A percentile compares a stretch with the other conserved stretches of the same genome.
Conservation (phyloP, 441 rosid species). For the Syzygium syzygioides region DNA sequence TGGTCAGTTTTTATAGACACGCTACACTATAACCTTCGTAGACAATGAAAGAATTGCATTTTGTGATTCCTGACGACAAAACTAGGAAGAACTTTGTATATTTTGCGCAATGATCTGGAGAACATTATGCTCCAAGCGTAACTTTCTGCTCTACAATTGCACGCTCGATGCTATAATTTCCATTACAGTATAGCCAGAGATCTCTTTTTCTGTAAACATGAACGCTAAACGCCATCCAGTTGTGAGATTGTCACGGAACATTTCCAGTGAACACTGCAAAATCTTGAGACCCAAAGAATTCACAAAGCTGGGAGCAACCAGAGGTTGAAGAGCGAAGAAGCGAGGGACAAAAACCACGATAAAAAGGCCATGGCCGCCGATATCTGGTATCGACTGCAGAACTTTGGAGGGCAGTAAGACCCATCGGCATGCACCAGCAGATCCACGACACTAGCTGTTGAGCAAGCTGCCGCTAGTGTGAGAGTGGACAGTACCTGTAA, state of each 20-base stretch:
- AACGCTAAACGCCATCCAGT: not conserved
- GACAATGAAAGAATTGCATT: not conserved
- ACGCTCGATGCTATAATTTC: not conserved
- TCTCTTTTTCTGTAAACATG: not conserved
- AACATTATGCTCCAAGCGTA: not conserved
- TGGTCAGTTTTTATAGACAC: not conserved
- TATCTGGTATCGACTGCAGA: conserved; percentile 65
- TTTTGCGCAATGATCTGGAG: not conserved
- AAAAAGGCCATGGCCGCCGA: conserved; percentile 81
- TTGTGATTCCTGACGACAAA: not conserved
- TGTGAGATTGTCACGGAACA: not conserved
- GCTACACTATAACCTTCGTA: not conserved
- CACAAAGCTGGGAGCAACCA: conserved; percentile 70
- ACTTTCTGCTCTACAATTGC: not conserved
- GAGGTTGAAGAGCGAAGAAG: conserved; percentile 73
- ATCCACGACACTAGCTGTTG: conserved; percentile 77
- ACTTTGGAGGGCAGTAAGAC: conserved; percentile 35
- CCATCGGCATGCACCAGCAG: conserved; percentile 35
- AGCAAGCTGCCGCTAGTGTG: conserved; percentile 65
- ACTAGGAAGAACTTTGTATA: not conserved
- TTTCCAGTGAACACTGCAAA: not conserved
- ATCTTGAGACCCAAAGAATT: not conserved
- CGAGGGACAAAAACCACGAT: conserved; percentile 65
- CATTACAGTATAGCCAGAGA: not conserved
- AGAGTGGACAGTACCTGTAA: conserved; percentile 59